Conservation (phyloP, 345 rosid species). For the Psidium guajava region DNA sequence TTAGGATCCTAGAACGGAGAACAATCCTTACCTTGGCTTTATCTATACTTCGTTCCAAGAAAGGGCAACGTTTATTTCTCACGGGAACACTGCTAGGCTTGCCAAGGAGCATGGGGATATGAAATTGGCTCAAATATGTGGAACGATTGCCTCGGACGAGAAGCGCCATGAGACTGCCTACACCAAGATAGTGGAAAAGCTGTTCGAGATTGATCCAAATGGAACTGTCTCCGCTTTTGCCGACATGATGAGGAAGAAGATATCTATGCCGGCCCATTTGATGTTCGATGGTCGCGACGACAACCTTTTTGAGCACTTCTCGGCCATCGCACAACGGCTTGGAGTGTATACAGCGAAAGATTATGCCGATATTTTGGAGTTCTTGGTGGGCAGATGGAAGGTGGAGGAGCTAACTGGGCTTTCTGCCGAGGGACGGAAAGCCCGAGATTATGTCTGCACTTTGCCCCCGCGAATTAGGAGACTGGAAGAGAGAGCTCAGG, state of each 20-base stretch:
- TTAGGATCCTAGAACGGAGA: slow-evolving; percentile 79
- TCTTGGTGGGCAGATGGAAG: slow-evolving; percentile 79
- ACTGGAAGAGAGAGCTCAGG: slow-evolving; percentile 83
- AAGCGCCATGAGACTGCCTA: slow-evolving; percentile 95
- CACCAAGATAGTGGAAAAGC: slow-evolving; percentile 80
- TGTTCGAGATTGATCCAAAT: slow-evolving; percentile 78
- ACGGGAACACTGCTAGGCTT: slow-evolving; percentile 85
- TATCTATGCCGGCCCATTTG: slow-evolving; percentile 93
- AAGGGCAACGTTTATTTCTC: slow-evolving; percentile 92
- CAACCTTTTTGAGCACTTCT: slow-evolving; percentile 65
- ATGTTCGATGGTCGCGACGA: slow-evolving; percentile 75
- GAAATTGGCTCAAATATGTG: slow-evolving; percentile 85
- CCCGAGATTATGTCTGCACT: slow-evolving; percentile 77
- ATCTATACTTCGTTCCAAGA: slow-evolving; percentile 97
- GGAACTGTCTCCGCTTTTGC: slow-evolving; percentile 66
- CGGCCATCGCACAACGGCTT: slow-evolving; percentile 77
- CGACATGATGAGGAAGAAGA: slow-evolving; percentile 95
- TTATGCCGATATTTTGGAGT: slow-evolving; percentile 79
- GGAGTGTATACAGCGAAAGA: slow-evolving; percentile 85
- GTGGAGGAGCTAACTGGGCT: slow-evolving; percentile 53
- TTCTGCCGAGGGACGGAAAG: slow-evolving; percentile 68
- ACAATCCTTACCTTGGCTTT: slow-evolving; percentile 81
- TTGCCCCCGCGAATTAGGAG: slow-evolving; percentile 60
- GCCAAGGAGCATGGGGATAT: slow-evolving; percentile 80
- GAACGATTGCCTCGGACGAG: slow-evolving; percentile 82